Evolutionary conservation across 2,329 filamentous ascomycete genomes (phyloP).

Genomic region (Coleophoma crateriformis): DNA sequence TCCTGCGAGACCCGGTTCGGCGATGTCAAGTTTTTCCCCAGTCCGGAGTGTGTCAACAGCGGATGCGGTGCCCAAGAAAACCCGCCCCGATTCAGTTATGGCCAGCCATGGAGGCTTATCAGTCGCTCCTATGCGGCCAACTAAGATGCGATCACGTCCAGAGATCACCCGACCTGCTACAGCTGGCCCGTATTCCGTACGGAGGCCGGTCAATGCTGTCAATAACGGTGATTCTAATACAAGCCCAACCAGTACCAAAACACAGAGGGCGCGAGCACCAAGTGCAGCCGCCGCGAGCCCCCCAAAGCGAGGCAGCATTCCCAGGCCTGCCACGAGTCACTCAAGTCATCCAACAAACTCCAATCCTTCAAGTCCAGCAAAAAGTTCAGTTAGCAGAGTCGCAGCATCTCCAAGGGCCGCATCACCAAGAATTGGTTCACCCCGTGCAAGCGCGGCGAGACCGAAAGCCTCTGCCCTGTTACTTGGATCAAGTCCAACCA

Average conservation of each 20-base stretch:
- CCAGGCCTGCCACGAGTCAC: conserved; percentile 28
- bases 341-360: conserved; percentile 25
- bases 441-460: conserved; percentile 14
- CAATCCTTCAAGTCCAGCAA: conserved; percentile 36
- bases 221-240: conserved; percentile 21
- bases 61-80: conserved; percentile 29
- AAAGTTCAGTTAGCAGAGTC: conserved; percentile 20
- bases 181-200: conserved; percentile 59
- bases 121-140: conserved; percentile 57
- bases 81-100: conserved; percentile 32
- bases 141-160: conserved; percentile 41
- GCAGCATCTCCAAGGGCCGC: conserved; percentile 3
- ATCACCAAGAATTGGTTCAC: conserved; percentile 3
- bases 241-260: conserved; percentile 30
- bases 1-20: conserved; percentile 54
- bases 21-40: conserved; percentile 57
- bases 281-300: conserved; percentile 40
- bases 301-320: conserved; percentile 23
- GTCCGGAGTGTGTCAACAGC: conserved; percentile 36
- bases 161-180: conserved; percentile 58
- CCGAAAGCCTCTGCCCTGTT: conserved; percentile 9
- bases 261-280: conserved; percentile 40
- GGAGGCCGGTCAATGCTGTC: conserved; percentile 29
- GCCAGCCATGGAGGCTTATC: conserved; percentile 51
- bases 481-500: conserved; percentile 33